Evolutionary conservation across 2,329 filamentous ascomycete species (phyloP).

Genomic region (Venturia oleaginea): DNA sequence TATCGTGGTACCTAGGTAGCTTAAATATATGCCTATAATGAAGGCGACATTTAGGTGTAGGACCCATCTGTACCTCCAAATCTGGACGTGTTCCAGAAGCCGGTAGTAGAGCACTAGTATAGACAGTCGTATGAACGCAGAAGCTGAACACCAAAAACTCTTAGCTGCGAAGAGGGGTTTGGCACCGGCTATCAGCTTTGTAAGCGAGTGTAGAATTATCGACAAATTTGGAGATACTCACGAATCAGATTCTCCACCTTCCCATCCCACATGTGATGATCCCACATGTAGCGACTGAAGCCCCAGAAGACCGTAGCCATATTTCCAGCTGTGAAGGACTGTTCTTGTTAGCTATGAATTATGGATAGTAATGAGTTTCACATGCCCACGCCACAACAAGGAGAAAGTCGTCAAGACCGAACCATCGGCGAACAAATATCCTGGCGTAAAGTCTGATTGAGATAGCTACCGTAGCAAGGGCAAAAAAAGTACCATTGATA

Average conservation of each 20-base stretch:
- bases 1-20: conserved; percentile 22
- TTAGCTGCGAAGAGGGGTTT: conserved; percentile 35
- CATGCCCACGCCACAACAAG: conserved; percentile 11
- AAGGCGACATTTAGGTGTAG: conserved; percentile 32
- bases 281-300: conserved; percentile 7
- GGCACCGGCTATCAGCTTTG: background rate
- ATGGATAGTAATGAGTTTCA: background rate
- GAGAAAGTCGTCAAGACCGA: conserved; percentile 13
- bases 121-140: conserved; percentile 37
- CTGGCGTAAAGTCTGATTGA: conserved; percentile 11
- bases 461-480: conserved; percentile 11
- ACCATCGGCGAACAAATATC: conserved; percentile 11
- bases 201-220: background rate
- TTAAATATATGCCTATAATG: conserved; percentile 29
- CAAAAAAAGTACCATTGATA: conserved; percentile 10
- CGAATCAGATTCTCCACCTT: background rate
- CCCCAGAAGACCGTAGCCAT: conserved; percentile 5
- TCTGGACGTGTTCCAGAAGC: conserved; percentile 32
- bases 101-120: conserved; percentile 39
- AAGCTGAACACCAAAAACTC: conserved; percentile 32
- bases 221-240: background rate
- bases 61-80: conserved; percentile 30
- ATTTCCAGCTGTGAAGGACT: conserved; percentile 6
- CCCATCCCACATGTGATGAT: conserved; percentile 14
- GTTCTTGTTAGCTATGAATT: background rate